These are phyloP conservation scores for Tulasnella sp. DNA, from an alignment of 768 basidiomycete genomes.

Conservation along the genomic window DNA sequence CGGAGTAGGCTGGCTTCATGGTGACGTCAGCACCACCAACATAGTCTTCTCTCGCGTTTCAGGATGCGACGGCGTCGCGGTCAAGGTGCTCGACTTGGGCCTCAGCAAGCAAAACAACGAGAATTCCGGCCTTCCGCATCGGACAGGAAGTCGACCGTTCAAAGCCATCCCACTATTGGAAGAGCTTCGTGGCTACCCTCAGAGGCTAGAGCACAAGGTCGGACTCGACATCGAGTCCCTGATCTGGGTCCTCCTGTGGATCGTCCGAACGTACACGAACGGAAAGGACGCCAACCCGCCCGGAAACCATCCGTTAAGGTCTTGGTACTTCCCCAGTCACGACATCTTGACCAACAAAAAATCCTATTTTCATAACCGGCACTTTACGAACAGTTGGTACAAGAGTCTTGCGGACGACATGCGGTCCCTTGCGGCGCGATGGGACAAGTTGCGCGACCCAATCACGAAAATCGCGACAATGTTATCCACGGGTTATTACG, in stretches of 20 bases:
- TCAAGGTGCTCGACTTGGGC: background rate
- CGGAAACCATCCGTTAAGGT: no score
- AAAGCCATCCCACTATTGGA: background rate
- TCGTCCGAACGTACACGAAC: background rate
- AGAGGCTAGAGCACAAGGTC: background rate
- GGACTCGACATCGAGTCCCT: background rate
- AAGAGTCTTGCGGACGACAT: no score
- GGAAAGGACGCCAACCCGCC: background rate
- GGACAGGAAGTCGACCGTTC: background rate
- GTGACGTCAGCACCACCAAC: background rate
- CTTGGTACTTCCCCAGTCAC: no score
- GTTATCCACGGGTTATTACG: no score
- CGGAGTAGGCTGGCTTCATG: background rate
- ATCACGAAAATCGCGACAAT: no score
- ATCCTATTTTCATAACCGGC: no score
- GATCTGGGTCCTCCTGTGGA: background rate
- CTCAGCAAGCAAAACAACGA: background rate
- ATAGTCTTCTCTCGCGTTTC: background rate
- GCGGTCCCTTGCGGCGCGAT: no score
- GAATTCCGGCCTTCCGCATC: background rate
- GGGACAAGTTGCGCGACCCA: no score
- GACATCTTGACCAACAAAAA: no score
- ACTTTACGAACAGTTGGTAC: no score
- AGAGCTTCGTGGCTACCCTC: no score
- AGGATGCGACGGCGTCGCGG: background rate